Evolutionary conservation across 192 early-diverging fungal species (phyloP).

Genomic region (Coemansia sp.): DNA sequence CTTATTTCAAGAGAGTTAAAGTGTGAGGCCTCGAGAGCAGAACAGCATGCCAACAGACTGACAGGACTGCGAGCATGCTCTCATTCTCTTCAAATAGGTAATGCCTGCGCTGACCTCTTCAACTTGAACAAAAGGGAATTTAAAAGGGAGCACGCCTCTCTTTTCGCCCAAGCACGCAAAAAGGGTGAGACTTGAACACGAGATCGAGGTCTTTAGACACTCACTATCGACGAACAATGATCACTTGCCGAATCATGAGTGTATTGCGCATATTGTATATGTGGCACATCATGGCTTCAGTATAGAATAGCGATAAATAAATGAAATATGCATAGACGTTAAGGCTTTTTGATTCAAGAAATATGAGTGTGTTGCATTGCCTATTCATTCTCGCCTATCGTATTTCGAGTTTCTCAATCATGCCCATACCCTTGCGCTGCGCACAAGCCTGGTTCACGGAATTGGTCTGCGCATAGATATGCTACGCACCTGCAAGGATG

Average conservation of each 20-base stretch:
- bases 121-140: not conserved
- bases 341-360: too few species aligned
- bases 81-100: not conserved
- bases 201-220: not conserved
- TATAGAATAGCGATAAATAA: not conserved
- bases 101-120: too few species aligned
- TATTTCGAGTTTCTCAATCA: not conserved
- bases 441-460: not conserved
- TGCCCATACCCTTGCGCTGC: not conserved
- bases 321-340: too few species aligned
- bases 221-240: not conserved
- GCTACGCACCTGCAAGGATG: not conserved
- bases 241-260: not conserved
- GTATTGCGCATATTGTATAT: not conserved
- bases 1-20: not conserved
- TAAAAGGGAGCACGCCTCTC: not conserved
- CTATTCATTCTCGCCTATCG: not conserved
- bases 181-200: constrained; percentile 6
- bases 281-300: not conserved
- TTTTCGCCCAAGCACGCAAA: not conserved
- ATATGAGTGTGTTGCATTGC: not conserved
- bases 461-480: not conserved
- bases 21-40: not conserved
- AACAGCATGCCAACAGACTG: not conserved
- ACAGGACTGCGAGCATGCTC: not conserved